phyloP scores from a whole-genome alignment of 768 basidiomycete species.

The Leucogyrophana mollusca region DNA sequence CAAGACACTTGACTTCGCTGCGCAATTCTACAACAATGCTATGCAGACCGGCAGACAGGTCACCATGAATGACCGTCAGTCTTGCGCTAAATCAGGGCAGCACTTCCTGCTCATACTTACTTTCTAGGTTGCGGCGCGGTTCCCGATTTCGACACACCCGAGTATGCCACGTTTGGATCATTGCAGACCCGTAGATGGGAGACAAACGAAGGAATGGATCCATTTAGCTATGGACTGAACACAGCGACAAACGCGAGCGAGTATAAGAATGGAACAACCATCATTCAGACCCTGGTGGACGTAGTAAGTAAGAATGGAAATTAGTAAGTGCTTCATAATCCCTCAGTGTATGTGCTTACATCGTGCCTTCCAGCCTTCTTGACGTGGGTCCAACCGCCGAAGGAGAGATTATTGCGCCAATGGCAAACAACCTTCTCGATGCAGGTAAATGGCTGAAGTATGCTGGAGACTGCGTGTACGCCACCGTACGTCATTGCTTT shows the following conservation, averaged over 20 bases:
- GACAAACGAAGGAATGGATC: conserved; percentile 58
- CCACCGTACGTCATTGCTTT: conserved; percentile 37
- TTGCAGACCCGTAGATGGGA: conserved; percentile 54
- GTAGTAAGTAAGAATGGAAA: conserved; percentile 65
- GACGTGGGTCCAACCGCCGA: conserved; percentile 57
- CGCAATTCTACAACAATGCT: conserved; percentile 45
- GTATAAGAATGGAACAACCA: conserved; percentile 49
- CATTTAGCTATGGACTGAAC: conserved; percentile 49
- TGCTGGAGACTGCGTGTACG: conserved; percentile 51
- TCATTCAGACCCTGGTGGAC: conserved; percentile 52
- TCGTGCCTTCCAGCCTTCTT: conserved; percentile 34
- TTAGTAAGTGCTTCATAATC: conserved; percentile 36
- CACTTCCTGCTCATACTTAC: background rate
- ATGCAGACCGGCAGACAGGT: conserved; percentile 43
- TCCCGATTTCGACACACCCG: conserved; percentile 57
- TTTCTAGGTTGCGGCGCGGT: conserved; percentile 44
- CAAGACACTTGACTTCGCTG: conserved; percentile 42
- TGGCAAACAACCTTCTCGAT: conserved; percentile 46
- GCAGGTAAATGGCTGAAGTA: conserved; percentile 52
- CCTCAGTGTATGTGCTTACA: background rate
- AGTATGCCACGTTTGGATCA: conserved; percentile 47
- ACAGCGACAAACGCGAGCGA: conserved; percentile 37
- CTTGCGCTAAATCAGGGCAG: background rate
- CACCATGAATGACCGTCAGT: conserved; percentile 42
- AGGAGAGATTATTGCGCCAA: conserved; percentile 49